phyloP scores from a whole-genome alignment of 805 yeast species.

The Sugiyamaella boreocaroliniensis region DNA sequence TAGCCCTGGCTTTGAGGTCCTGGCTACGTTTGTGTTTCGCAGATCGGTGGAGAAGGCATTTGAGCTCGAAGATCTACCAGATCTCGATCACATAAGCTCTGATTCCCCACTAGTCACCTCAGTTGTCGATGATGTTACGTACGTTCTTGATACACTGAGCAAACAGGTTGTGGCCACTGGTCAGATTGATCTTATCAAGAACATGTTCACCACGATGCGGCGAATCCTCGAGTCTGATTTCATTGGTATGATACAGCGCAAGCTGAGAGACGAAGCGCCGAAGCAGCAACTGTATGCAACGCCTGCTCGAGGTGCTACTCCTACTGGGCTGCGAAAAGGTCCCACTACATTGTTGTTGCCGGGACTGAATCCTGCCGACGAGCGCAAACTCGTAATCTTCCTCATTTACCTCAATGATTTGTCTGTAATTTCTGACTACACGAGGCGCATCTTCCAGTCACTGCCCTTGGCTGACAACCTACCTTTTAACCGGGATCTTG shows the following conservation, averaged over 20 bases:
- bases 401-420: conserved; percentile 68
- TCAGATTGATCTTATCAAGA: conserved; percentile 47
- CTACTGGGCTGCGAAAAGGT: conserved; percentile 1
- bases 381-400: conserved; percentile 48
- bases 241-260: conserved; percentile 46
- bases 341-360: conserved; percentile 9
- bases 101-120: conserved; percentile 62
- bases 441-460: conserved; percentile 46
- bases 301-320: conserved; percentile 14
- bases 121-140: conserved; percentile 75
- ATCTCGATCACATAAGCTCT: conserved; percentile 38
- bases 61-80: conserved; percentile 71
- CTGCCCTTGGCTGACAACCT: conserved; percentile 26
- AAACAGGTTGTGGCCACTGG: conserved; percentile 68
- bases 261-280: conserved; percentile 41
- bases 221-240: conserved; percentile 60
- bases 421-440: conserved; percentile 53
- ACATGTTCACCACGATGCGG: conserved; percentile 48
- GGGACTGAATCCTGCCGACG: conserved; percentile 29
- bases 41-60: conserved; percentile 78
- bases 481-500: conserved; percentile 25
- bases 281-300: conserved; percentile 18
- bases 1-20: conserved; percentile 55
- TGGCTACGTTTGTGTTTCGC: conserved; percentile 61
- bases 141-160: conserved; percentile 63